A percentile compares a stretch with the other conserved stretches of the same genome.
These are phyloP conservation scores for Meyerozyma smithsonii DNA, from an alignment of 1,139 yeast species.

Conservation along the genomic window DNA sequence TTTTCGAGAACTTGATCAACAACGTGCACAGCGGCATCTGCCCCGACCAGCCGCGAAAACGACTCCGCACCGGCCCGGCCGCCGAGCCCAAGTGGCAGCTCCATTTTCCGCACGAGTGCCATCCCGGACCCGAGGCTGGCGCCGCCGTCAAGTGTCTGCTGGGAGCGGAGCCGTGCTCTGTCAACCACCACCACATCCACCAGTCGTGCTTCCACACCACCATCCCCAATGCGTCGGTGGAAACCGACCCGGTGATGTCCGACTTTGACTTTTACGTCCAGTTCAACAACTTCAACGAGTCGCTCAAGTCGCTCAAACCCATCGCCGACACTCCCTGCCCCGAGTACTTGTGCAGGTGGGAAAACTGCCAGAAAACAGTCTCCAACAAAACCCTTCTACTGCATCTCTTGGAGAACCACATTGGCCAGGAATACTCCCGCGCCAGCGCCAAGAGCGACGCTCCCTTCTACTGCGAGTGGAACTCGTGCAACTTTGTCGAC, in stretches of 20 bases:
- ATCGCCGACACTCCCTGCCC: background rate
- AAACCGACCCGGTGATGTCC: slow-evolving; percentile 17
- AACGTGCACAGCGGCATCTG: slow-evolving; percentile 27
- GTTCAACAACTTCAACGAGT: slow-evolving; percentile 33
- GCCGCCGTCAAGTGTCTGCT: slow-evolving; percentile 5
- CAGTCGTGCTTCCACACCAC: slow-evolving; percentile 46
- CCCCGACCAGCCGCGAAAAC: background rate
- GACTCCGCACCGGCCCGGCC: slow-evolving; percentile 2
- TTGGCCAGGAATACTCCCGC: slow-evolving; percentile 26
- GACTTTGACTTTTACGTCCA: slow-evolving; percentile 43
- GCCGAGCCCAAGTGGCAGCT: slow-evolving; percentile 13
- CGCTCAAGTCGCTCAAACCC: slow-evolving; percentile 9
- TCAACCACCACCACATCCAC: slow-evolving; percentile 25
- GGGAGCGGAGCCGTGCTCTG: slow-evolving; percentile 5
- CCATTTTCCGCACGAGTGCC: slow-evolving; percentile 39
- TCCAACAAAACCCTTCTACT: slow-evolving; percentile 44
- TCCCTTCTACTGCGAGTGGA: slow-evolving; percentile 64
- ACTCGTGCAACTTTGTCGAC: slow-evolving; percentile 55
- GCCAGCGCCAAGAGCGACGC: background rate
- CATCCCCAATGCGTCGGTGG: slow-evolving; percentile 23
- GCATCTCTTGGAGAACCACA: slow-evolving; percentile 58
- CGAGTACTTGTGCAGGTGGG: slow-evolving; percentile 50
- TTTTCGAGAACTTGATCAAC: slow-evolving; percentile 32
- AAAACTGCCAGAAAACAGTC: slow-evolving; percentile 40
- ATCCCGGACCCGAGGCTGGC: slow-evolving; percentile 13